Evolutionary conservation across 192 early-diverging fungal genomes (phyloP).

Genomic region (Linnemannia exigua): DNA sequence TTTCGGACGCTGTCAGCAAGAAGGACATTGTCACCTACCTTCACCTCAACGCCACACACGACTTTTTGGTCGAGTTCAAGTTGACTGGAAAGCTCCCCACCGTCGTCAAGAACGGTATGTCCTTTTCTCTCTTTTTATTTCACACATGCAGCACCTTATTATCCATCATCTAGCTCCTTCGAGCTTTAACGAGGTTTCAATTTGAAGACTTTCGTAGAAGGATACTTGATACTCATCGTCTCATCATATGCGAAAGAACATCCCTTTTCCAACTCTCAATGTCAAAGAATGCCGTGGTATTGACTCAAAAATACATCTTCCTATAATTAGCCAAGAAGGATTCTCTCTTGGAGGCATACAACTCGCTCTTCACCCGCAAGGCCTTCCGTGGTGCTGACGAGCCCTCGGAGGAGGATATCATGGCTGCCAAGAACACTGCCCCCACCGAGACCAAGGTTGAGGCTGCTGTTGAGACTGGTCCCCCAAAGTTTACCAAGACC

Average conservation of each 20-base stretch:
- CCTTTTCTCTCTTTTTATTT: background rate
- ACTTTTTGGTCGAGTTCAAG: conserved; percentile 76
- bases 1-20: conserved; percentile 75
- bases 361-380: conserved; percentile 71
- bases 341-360: conserved; percentile 71
- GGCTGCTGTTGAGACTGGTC: conserved; percentile 49
- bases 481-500: conserved; percentile 75
- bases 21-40: conserved; percentile 79
- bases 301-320: background rate
- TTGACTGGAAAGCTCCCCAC: conserved; percentile 78
- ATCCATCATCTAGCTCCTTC: background rate
- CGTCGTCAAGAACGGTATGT: conserved; percentile 73
- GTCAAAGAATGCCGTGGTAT: no score
- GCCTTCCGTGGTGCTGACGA: conserved; percentile 65
- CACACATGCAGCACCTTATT: background rate
- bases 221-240: no score
- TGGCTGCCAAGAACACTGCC: conserved; percentile 55
- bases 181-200: background rate
- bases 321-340: conserved; percentile 66
- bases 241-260: no score
- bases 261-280: no score
- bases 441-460: conserved; percentile 39
- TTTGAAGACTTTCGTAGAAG: no score
- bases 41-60: conserved; percentile 71
- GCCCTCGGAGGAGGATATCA: conserved; percentile 45